Percentiles rank a stretch among this genome's conserved stretches.
Conservation (phyloP, 768 basidiomycete species). For the Mycena amicta region DNA sequence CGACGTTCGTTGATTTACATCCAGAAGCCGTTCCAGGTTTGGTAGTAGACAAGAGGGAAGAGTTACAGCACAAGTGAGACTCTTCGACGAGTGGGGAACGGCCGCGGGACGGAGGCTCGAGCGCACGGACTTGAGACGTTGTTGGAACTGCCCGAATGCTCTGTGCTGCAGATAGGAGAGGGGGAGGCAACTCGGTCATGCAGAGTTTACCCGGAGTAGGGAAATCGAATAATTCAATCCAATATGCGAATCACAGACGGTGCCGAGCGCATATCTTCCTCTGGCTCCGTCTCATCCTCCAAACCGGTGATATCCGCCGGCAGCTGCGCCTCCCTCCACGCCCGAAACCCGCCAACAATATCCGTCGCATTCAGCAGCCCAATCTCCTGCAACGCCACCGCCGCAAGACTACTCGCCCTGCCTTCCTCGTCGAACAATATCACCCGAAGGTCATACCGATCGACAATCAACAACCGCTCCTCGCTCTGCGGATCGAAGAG, state of each 20-base stretch:
- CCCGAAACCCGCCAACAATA: constrained; percentile 71
- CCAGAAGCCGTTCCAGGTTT: too few species aligned
- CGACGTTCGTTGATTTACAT: too few species aligned
- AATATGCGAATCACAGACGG: neutral
- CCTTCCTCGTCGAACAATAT: constrained; percentile 80
- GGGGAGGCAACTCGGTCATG: too few species aligned
- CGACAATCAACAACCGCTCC: constrained; percentile 63
- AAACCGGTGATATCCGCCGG: constrained; percentile 46
- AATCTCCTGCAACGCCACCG: constrained; percentile 65
- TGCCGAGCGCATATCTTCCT: neutral
- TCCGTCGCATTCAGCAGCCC: constrained; percentile 78
- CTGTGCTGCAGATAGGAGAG: too few species aligned
- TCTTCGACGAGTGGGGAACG: too few species aligned
- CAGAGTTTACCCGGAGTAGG: too few species aligned
- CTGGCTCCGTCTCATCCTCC: neutral
- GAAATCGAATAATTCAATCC: neutral
- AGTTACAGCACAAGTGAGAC: too few species aligned
- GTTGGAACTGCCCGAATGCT: too few species aligned
- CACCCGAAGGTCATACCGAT: constrained; percentile 73
- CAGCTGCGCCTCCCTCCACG: constrained; percentile 70
- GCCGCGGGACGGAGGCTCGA: too few species aligned
- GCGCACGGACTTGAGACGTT: too few species aligned
- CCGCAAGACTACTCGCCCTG: constrained; percentile 61
- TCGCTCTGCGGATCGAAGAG: constrained; percentile 71
- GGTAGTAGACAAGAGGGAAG: too few species aligned